Conservation (phyloP, 306 rosid genomes). For the Prunus kanzakura region DNA sequence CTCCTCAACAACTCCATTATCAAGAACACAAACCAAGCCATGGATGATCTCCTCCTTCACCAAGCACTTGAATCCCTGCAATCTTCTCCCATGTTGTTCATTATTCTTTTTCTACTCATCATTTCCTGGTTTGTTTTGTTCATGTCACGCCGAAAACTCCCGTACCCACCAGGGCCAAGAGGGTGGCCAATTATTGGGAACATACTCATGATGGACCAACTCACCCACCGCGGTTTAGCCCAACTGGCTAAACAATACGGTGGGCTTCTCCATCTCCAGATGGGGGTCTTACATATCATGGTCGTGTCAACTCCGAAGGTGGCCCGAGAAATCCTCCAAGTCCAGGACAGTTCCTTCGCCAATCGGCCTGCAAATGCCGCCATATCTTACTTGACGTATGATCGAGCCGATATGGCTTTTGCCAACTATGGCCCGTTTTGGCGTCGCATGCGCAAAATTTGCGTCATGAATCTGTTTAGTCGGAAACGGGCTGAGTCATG, state of each 20-base stretch:
- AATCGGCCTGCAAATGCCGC: conserved; percentile 22
- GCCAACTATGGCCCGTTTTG: conserved; percentile 37
- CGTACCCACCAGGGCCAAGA: conserved; percentile 55
- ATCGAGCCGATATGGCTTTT: conserved; percentile 34
- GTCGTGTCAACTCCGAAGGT: conserved; percentile 25
- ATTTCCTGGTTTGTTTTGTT: conserved; percentile 9
- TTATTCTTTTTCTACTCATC: conserved; percentile 3
- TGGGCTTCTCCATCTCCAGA: conserved; percentile 29
- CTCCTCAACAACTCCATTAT: conserved; percentile 1
- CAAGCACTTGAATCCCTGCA: conserved; percentile 6
- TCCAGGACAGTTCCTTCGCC: conserved; percentile 23
- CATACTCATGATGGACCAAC: conserved; percentile 44
- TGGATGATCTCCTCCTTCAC: conserved; percentile 21
- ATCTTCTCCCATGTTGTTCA: conserved; percentile 14
- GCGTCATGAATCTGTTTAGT: conserved; percentile 29
- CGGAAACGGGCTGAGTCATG: conserved; percentile 29
- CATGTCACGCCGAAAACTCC: conserved; percentile 6
- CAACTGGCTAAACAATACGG: conserved; percentile 30
- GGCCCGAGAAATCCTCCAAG: conserved; percentile 32
- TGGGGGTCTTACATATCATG: conserved; percentile 25
- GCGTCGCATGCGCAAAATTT: conserved; percentile 34
- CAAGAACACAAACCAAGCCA: neutral
- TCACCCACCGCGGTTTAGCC: conserved; percentile 45
- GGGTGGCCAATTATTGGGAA: conserved; percentile 52
- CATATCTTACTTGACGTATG: conserved; percentile 20